A percentile compares a stretch with the other conserved stretches of the same genome.
phyloP scores from a whole-genome alignment of 1,139 yeast species.

The Taiozyma sp. region DNA sequence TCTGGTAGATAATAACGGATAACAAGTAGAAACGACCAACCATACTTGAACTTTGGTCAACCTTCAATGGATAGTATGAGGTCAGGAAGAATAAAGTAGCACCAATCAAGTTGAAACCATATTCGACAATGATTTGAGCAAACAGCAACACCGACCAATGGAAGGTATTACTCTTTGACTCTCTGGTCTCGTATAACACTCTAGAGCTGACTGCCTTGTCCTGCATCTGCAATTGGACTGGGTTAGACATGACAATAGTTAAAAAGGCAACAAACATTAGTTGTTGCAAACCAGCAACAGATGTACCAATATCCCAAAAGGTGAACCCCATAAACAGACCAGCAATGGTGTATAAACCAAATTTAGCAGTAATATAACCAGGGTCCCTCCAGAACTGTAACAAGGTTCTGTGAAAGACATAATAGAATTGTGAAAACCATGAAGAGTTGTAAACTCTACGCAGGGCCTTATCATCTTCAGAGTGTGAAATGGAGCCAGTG shows the following conservation, averaged over 20 bases:
- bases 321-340: slow-evolving; percentile 53
- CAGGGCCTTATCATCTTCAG: slow-evolving; percentile 30
- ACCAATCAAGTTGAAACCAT: slow-evolving; percentile 64
- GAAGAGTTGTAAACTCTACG: slow-evolving; percentile 33
- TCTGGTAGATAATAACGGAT: slow-evolving; percentile 46
- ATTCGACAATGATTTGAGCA: slow-evolving; percentile 62
- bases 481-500: slow-evolving; percentile 27
- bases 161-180: slow-evolving; percentile 66
- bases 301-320: slow-evolving; percentile 55
- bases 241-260: slow-evolving; percentile 55
- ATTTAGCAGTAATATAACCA: slow-evolving; percentile 58
- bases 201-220: slow-evolving; percentile 68
- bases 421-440: slow-evolving; percentile 40
- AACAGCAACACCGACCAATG: slow-evolving; percentile 56
- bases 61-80: slow-evolving; percentile 80
- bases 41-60: slow-evolving; percentile 49
- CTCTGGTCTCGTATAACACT: slow-evolving; percentile 78
- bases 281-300: slow-evolving; percentile 55
- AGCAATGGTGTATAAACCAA: slow-evolving; percentile 42
- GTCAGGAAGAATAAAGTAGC: slow-evolving; percentile 64
- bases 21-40: slow-evolving; percentile 73
- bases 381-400: slow-evolving; percentile 73
- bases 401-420: slow-evolving; percentile 49
- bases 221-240: slow-evolving; percentile 64
- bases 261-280: slow-evolving; percentile 68